Conservation (phyloP, 2,329 filamentous ascomycete genomes). For the Eutypella sp. region DNA sequence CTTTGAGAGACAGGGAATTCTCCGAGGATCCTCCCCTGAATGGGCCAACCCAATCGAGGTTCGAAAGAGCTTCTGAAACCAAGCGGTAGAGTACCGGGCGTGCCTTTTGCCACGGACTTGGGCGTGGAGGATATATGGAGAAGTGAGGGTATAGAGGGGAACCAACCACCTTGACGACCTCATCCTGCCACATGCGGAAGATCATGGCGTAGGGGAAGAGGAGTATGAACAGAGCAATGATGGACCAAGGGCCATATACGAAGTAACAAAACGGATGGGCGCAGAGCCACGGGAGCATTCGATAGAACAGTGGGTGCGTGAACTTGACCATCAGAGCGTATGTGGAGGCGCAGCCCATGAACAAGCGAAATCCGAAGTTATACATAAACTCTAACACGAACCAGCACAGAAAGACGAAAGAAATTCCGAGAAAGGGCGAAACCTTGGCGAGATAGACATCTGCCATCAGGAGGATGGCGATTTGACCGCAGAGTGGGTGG, state of each 20-base stretch:
- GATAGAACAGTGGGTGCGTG: constrained; percentile 5
- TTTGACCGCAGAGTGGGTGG: neutral
- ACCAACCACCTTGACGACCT: no score
- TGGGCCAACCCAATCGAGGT: neutral
- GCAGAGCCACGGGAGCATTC: neutral
- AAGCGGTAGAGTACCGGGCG: neutral
- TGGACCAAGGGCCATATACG: neutral
- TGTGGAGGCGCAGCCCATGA: no score
- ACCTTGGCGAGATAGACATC: constrained; percentile 4
- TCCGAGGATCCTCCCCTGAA: neutral
- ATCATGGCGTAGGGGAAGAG: neutral
- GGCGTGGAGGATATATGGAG: no score
- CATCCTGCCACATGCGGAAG: neutral
- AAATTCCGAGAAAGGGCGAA: constrained; percentile 1
- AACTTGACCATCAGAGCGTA: neutral
- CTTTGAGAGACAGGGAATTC: no score
- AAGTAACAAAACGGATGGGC: neutral
- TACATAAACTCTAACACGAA: neutral
- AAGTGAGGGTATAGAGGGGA: no score
- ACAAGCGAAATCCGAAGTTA: constrained; percentile 2
- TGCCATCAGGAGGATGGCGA: neutral
- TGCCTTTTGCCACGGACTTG: no score
- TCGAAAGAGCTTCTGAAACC: neutral
- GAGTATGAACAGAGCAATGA: no score
- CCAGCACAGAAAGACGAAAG: neutral